Conservation (phyloP, 139 green algal genomes). For the Pleodorina starrii region DNA sequence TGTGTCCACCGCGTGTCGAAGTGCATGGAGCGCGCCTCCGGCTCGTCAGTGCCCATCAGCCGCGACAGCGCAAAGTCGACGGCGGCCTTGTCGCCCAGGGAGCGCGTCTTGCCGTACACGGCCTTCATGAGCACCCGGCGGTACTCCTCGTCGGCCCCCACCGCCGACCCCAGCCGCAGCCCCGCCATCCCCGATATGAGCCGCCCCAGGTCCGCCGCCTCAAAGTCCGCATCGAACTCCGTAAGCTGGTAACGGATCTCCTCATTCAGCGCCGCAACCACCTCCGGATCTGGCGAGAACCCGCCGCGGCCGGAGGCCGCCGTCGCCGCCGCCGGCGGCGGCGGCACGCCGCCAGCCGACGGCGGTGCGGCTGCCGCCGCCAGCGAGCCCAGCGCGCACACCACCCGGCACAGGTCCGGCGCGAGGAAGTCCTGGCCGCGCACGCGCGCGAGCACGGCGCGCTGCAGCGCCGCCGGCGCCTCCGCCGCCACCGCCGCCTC, state of each 20-base stretch:
- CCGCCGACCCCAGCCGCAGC: slow-evolving; percentile 34
- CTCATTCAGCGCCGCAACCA: slow-evolving; percentile 37
- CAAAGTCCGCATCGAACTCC: slow-evolving; percentile 69
- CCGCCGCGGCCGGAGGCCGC: background rate
- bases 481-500: slow-evolving; percentile 9
- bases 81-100: slow-evolving; percentile 68
- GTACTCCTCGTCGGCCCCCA: slow-evolving; percentile 6
- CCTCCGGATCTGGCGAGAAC: background rate
- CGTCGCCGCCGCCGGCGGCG: background rate
- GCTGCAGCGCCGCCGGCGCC: slow-evolving; percentile 24
- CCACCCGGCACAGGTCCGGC: slow-evolving; percentile 48
- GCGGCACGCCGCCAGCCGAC: background rate
- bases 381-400: slow-evolving; percentile 51
- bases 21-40: slow-evolving; percentile 57
- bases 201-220: slow-evolving; percentile 59
- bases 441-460: background rate
- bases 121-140: slow-evolving; percentile 51
- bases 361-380: background rate
- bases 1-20: slow-evolving; percentile 68
- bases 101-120: slow-evolving; percentile 62
- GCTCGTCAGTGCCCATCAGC: slow-evolving; percentile 56
- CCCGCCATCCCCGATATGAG: slow-evolving; percentile 60
- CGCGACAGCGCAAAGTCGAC: slow-evolving; percentile 73
- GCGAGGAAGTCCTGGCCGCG: slow-evolving; percentile 56
- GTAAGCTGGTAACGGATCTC: slow-evolving; percentile 55